Conservation (phyloP, 257 asterid genomes). For the Jacaranda copaia region DNA sequence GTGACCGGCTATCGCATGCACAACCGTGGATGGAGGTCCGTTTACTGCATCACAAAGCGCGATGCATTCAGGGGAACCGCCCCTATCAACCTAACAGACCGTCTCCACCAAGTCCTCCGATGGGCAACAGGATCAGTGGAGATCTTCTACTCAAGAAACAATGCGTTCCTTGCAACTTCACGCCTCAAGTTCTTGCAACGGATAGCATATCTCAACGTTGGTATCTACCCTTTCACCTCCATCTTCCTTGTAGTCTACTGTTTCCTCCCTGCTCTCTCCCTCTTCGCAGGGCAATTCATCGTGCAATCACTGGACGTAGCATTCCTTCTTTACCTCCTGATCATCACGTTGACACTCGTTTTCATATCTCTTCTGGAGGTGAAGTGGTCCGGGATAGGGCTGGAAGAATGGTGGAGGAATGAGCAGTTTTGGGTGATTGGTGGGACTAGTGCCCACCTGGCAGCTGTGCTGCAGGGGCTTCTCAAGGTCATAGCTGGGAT, state of each 20-base stretch:
- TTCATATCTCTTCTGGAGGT: constrained; percentile 88
- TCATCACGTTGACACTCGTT: constrained; percentile 66
- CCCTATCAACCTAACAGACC: constrained; percentile 91
- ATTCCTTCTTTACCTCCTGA: constrained; percentile 72
- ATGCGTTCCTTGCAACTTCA: constrained; percentile 71
- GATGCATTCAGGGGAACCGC: constrained; percentile 96
- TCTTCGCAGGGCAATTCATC: constrained; percentile 90
- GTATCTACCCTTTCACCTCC: constrained; percentile 95
- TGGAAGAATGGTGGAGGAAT: constrained; percentile 95
- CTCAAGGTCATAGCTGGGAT: constrained; percentile 87
- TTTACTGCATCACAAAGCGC: constrained; percentile 92
- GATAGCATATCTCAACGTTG: constrained; percentile 90
- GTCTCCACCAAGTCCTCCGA: constrained; percentile 96
- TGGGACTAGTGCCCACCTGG: constrained; percentile 87
- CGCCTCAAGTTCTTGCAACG: constrained; percentile 96
- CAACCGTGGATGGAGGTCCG: constrained; percentile 98
- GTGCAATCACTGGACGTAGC: constrained; percentile 62
- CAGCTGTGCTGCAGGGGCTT: constrained; percentile 86
- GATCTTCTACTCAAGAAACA: constrained; percentile 91
- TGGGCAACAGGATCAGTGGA: constrained; percentile 99
- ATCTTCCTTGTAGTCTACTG: constrained; percentile 84
- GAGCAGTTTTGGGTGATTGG: constrained; percentile 98
- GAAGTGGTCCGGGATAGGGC: constrained; percentile 90
- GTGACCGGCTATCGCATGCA: constrained; percentile 99
- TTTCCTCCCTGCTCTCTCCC: constrained; percentile 89